Evolutionary conservation across 75 land plant genomes (phyloP), one percentile per base, ranked within the genome.

Genomic region (Selaginella moellendorffii): DNA sequence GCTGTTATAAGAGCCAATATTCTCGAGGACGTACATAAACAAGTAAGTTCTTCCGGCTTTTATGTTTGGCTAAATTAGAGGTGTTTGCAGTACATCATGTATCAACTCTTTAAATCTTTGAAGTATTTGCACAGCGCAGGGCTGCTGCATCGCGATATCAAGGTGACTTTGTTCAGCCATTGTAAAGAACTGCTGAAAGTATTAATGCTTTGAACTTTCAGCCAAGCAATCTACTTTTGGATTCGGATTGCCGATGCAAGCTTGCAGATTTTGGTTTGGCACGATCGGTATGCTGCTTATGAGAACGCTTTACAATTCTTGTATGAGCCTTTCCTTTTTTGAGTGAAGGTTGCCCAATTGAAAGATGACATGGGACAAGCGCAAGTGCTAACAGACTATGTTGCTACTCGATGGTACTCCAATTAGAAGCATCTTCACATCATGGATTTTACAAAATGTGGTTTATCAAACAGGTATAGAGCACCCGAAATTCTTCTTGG

Each of bases 191-290:
- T 58, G 10, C 20, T 67, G n/a, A 14, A 12, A 2, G n/a, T 2
- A 8, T 24, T 25, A 31, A 31, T 23, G 23, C 36, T 2, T 23
- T 18, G 22, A 46, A 23, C 22, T 2, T 65, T 54, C 61, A 73
- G 76, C 76, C 76, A 27, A 74, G 76, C 72, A 74, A 74, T 64
- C 28, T 74, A 42, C 54, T 74, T 22, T 61, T 74, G 8, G 76
- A 74, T 52, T 74, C 76, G 1, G 76, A 74, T 30, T n/a, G n/a
- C n/a, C n/a, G n/a, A n/a, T n/a, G 69, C 24, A 75, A 75, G 56
- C 69, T 75, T 30, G 77, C 77, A 28, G 77, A 75, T 30, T 75
- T 75, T 75, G 77, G 77, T 20, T 68, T 75, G 18, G 77, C 77
- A 52, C 73, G 77, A 65, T 75, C 77, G n/a, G 73, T 74, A 69